phyloP scores from a whole-genome alignment of 176 grass and related monocot species.

The Oryza meyeriana region DNA sequence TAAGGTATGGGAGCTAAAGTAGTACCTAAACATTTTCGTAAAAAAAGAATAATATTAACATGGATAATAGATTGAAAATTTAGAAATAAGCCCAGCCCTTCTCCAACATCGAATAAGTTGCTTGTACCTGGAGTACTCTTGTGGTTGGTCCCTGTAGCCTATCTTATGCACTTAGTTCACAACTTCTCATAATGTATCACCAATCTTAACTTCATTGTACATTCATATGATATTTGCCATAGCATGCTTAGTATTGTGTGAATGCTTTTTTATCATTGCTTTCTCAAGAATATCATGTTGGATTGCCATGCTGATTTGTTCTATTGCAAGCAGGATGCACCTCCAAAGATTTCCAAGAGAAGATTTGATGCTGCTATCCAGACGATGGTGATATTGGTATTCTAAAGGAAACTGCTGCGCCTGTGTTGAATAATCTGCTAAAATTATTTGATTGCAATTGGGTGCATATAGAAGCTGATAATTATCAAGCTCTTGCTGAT shows the following conservation, averaged over 20 bases:
- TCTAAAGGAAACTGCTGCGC: slow-evolving; percentile 17
- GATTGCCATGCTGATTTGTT: slow-evolving; percentile 21
- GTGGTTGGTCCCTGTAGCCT: not conserved
- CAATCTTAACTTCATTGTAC: not conserved
- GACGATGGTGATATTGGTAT: slow-evolving; percentile 50
- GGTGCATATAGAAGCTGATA: slow-evolving; percentile 86
- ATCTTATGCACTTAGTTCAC: not conserved
- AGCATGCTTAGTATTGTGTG: not conserved
- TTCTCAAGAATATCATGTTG: not conserved
- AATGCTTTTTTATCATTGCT: not conserved
- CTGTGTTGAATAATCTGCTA: slow-evolving; percentile 47
- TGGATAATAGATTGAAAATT: no score
- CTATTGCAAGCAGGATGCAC: slow-evolving; percentile 26
- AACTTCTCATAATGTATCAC: not conserved
- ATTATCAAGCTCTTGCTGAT: slow-evolving; percentile 51
- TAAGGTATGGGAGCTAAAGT: no score
- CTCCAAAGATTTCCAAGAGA: not conserved
- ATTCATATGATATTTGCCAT: not conserved
- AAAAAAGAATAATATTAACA: no score
- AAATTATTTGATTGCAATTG: slow-evolving; percentile 50
- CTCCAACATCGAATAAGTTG: not conserved
- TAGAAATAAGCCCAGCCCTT: not conserved
- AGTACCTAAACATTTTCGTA: no score
- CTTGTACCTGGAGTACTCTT: not conserved
- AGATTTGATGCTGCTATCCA: slow-evolving; percentile 33